Conservation (phyloP, 2,329 filamentous ascomycete species). For the Aureobasidium sp. region DNA sequence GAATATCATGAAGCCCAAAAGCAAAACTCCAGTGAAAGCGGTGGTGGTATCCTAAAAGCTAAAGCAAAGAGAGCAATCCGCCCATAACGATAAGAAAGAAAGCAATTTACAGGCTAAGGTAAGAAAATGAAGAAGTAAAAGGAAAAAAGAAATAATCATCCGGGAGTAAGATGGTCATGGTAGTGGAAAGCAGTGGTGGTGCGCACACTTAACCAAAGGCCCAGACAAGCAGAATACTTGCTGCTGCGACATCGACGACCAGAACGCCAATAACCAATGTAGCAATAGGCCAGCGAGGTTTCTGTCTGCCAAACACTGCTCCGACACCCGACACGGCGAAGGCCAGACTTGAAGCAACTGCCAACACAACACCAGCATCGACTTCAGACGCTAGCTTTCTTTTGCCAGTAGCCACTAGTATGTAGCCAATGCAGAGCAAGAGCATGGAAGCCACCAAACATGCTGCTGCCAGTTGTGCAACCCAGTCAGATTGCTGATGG, state of each 20-base stretch:
- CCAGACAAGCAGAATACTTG: slow-evolving; percentile 45
- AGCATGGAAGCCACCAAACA: slow-evolving; percentile 51
- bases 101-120: neutral
- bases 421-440: slow-evolving; percentile 54
- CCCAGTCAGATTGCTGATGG: slow-evolving; percentile 2
- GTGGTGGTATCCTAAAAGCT: slow-evolving; percentile 1
- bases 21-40: neutral
- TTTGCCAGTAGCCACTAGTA: slow-evolving; percentile 59
- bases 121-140: neutral
- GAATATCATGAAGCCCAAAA: neutral
- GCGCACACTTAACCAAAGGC: slow-evolving; percentile 23
- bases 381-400: slow-evolving; percentile 63
- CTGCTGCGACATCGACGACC: slow-evolving; percentile 38
- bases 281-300: slow-evolving; percentile 36
- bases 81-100: neutral
- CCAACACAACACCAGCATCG: slow-evolving; percentile 62
- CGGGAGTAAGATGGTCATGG: neutral
- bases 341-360: slow-evolving; percentile 57
- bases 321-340: slow-evolving; percentile 55
- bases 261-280: slow-evolving; percentile 38
- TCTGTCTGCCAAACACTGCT: slow-evolving; percentile 46
- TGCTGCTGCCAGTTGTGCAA: slow-evolving; percentile 34
- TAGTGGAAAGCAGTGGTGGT: neutral
- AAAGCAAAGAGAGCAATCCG: neutral
- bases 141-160: neutral